Evolutionary conservation across 2,329 filamentous ascomycete species (phyloP).

Genomic region (Rutstroemia sp.): DNA sequence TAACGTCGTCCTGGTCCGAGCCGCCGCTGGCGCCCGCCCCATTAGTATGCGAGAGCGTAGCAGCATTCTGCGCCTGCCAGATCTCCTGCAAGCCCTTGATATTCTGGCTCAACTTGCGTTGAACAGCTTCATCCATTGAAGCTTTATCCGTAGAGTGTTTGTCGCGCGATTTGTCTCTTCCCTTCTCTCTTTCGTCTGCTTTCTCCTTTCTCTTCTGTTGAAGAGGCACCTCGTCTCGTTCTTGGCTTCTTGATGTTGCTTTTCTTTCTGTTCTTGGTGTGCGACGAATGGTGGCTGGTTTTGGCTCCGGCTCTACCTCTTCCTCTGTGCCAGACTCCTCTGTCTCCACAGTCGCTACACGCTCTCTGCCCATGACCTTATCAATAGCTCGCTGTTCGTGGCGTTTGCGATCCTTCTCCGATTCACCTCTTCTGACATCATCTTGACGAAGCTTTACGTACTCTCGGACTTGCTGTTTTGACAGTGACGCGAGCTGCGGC

Average conservation of each 20-base stretch:
- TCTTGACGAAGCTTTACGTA: slow-evolving; percentile 54
- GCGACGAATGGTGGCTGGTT: neutral
- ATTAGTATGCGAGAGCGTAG: slow-evolving; percentile 9
- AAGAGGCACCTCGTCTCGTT: too few species aligned
- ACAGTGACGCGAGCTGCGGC: slow-evolving; percentile 43
- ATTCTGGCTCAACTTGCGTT: slow-evolving; percentile 25
- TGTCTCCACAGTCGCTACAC: neutral
- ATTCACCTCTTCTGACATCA: slow-evolving; percentile 43
- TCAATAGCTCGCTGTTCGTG: slow-evolving; percentile 10
- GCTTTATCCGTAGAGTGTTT: slow-evolving; percentile 8
- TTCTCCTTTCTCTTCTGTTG: neutral
- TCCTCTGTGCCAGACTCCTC: neutral
- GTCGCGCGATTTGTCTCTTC: neutral
- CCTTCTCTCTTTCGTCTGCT: neutral
- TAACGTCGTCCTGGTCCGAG: slow-evolving; percentile 40
- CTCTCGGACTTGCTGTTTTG: slow-evolving; percentile 52
- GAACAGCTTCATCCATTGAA: slow-evolving; percentile 20
- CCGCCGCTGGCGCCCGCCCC: slow-evolving; percentile 22
- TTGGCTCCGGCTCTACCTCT: neutral
- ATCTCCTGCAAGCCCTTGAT: slow-evolving; percentile 27
- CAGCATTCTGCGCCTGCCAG: slow-evolving; percentile 25
- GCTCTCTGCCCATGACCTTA: neutral
- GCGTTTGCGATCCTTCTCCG: slow-evolving; percentile 36
- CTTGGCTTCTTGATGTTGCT: too few species aligned
- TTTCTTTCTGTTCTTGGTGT: too few species aligned